Percentiles rank a stretch among this genome's conserved stretches.
Conservation (phyloP, 495 filamentous ascomycete genomes). For the Penicillium verhagenii region DNA sequence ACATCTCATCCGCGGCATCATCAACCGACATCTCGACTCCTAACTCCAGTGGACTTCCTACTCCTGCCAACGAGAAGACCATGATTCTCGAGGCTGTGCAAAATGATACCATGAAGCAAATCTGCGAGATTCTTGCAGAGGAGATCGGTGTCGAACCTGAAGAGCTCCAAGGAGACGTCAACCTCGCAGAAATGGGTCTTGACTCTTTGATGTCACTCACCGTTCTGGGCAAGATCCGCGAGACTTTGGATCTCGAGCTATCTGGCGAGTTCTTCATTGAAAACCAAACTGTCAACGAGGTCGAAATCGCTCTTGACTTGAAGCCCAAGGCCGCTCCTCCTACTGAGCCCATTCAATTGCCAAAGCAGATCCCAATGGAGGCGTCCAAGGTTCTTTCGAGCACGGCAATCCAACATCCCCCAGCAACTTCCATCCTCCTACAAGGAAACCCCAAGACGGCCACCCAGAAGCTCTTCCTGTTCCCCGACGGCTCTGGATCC, state of each 20-base stretch:
- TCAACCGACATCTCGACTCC: conserved; percentile 36
- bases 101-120: conserved; percentile 44
- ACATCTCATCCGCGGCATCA: conserved; percentile 32
- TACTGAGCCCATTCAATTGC: conserved; percentile 19
- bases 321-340: conserved; percentile 33
- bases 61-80: conserved; percentile 35
- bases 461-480: conserved; percentile 45
- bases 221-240: conserved; percentile 50
- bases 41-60: conserved; percentile 31
- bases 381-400: conserved; percentile 15
- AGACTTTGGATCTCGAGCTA: conserved; percentile 53
- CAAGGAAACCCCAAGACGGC: conserved; percentile 48
- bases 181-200: conserved; percentile 50
- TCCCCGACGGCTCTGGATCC: conserved; percentile 52
- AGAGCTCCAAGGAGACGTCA: conserved; percentile 51
- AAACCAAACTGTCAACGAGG: conserved; percentile 54
- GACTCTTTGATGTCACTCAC: conserved; percentile 55
- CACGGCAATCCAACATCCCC: conserved; percentile 30
- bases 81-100: conserved; percentile 35
- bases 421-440: conserved; percentile 51
- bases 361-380: conserved; percentile 18
- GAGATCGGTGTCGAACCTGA: conserved; percentile 68
- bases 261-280: conserved; percentile 59
- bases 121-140: conserved; percentile 60
- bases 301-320: conserved; percentile 47